Conservation (phyloP, 2,329 filamentous ascomycete species). For the Aspergillus melleus region DNA sequence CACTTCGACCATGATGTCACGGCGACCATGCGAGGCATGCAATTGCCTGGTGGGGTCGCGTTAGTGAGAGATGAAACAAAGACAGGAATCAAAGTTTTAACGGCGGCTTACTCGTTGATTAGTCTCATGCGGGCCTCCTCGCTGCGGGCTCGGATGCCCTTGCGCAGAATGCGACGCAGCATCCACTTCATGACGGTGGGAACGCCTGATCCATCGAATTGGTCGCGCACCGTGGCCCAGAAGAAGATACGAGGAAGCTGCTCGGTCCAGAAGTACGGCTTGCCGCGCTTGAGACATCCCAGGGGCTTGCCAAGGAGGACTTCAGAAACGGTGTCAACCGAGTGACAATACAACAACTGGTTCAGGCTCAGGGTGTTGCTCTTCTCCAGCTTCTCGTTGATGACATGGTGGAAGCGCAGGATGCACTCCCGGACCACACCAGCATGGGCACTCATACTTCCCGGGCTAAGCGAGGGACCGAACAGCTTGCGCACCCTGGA, state of each 20-base stretch:
- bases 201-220: slow-evolving; percentile 27
- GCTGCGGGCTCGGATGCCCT: slow-evolving; percentile 21
- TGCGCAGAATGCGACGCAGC: slow-evolving; percentile 24
- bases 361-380: slow-evolving; percentile 18
- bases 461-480: slow-evolving; percentile 24
- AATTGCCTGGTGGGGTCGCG: slow-evolving; percentile 17
- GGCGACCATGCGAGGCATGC: slow-evolving; percentile 20
- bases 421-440: slow-evolving; percentile 23
- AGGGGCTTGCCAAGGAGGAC: slow-evolving; percentile 26
- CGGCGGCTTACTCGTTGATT: slow-evolving; percentile 21
- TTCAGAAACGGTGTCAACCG: slow-evolving; percentile 27
- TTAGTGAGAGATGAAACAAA: not conserved
- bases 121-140: slow-evolving; percentile 27
- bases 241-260: slow-evolving; percentile 28
- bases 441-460: slow-evolving; percentile 21
- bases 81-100: not conserved
- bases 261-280: slow-evolving; percentile 28
- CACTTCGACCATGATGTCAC: slow-evolving; percentile 30
- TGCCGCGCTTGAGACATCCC: slow-evolving; percentile 24
- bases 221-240: slow-evolving; percentile 27
- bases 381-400: slow-evolving; percentile 11
- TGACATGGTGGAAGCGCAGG: slow-evolving; percentile 19
- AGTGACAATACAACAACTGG: slow-evolving; percentile 25
- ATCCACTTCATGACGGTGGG: slow-evolving; percentile 29
- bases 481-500: slow-evolving; percentile 25